Evolutionary conservation across 2,329 filamentous ascomycete genomes (phyloP).

Genomic region (Rhynchosporium secalis): DNA sequence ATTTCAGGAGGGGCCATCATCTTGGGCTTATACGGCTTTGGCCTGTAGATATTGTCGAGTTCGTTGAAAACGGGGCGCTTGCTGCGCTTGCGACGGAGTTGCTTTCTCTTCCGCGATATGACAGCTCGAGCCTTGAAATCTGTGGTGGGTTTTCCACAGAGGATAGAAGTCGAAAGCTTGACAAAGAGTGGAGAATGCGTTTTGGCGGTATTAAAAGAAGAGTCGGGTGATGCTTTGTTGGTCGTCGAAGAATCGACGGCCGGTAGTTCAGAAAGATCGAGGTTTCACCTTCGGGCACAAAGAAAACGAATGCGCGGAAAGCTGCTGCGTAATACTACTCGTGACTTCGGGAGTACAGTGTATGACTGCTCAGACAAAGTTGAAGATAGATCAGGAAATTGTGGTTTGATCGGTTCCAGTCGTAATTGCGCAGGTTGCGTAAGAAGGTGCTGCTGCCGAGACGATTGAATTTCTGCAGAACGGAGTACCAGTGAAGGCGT

Average conservation of each 20-base stretch:
- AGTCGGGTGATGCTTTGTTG: constrained; percentile 17
- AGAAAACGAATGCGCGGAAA: constrained; percentile 7
- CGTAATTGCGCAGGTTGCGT: constrained; percentile 19
- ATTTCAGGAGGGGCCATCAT: constrained; percentile 47
- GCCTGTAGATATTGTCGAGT: constrained; percentile 46
- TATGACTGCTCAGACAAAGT: constrained; percentile 1
- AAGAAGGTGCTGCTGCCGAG: constrained; percentile 37
- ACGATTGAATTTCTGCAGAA: constrained; percentile 40
- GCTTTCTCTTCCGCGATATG: constrained; percentile 39
- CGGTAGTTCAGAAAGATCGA: constrained; percentile 13
- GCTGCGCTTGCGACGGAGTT: constrained; percentile 42
- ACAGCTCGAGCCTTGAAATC: constrained; percentile 35
- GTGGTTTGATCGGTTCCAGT: constrained; percentile 3
- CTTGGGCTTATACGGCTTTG: constrained; percentile 46
- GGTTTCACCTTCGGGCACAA: constrained; percentile 6
- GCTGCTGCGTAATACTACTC: not conserved
- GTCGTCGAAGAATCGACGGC: constrained; percentile 29
- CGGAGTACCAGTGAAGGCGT: constrained; percentile 62
- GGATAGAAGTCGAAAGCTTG: constrained; percentile 51
- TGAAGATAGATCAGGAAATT: not conserved
- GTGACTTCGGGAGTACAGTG: not conserved
- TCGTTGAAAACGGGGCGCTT: constrained; percentile 45
- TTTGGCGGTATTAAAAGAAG: constrained; percentile 52
- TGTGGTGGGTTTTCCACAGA: constrained; percentile 42
- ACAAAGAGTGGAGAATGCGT: constrained; percentile 73